These are phyloP conservation scores for Huiozyma sinensis DNA, from an alignment of 805 yeast genomes.

Conservation along the genomic window DNA sequence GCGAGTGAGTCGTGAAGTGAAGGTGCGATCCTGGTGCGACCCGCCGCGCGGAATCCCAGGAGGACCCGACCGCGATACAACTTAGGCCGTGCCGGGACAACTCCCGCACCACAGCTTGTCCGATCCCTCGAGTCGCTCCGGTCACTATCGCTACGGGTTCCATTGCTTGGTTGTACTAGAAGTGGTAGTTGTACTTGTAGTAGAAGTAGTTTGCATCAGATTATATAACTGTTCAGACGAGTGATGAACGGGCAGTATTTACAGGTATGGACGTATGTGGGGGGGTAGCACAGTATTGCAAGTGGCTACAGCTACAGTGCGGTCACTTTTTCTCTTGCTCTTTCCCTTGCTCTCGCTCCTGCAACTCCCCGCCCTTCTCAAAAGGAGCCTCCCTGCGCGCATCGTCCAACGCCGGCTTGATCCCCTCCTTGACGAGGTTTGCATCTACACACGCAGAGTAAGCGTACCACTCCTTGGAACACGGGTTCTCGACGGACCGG, in stretches of 20 bases:
- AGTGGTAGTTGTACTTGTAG: background rate
- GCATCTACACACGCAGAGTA: conserved; percentile 82
- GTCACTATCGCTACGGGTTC: conserved; percentile 28
- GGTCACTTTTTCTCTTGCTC: conserved; percentile 3
- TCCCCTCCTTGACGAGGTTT: conserved; percentile 59
- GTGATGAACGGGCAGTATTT: no score
- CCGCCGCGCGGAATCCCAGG: conserved; percentile 6
- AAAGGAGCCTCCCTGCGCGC: conserved; percentile 88
- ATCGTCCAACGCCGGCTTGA: conserved; percentile 74
- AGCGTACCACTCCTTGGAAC: conserved; percentile 79
- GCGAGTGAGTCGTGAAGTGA: conserved; percentile 5
- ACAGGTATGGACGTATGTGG: no score
- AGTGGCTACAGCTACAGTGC: background rate
- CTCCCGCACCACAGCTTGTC: conserved; percentile 25
- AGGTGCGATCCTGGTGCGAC: conserved; percentile 5
- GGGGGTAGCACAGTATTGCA: no score
- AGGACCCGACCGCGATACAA: conserved; percentile 21
- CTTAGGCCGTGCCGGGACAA: conserved; percentile 19
- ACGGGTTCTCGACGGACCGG: conserved; percentile 60
- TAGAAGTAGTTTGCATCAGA: background rate
- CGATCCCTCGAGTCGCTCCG: conserved; percentile 37
- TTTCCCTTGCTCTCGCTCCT: background rate
- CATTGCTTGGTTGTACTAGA: background rate
- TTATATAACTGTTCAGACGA: background rate
- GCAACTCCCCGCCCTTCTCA: conserved; percentile 49